Evolutionary conservation across 1,284 basidiomycete genomes (phyloP).

Genomic region (Clitocybe nebularis): DNA sequence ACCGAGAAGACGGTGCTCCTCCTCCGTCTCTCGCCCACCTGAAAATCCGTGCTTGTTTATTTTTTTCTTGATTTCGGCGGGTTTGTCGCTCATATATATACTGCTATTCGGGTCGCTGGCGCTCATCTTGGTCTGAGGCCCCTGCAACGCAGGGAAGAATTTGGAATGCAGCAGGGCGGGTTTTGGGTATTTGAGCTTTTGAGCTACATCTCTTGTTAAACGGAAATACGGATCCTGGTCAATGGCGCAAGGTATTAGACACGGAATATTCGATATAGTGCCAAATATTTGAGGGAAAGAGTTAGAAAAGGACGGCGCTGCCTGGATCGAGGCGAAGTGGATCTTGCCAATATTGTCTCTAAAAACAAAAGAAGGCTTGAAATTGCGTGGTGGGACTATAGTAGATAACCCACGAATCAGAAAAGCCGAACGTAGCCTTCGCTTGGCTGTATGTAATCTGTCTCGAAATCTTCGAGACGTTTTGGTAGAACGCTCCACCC

Average conservation of each 20-base stretch:
- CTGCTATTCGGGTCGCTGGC: constrained; percentile 88
- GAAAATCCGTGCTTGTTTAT: constrained; percentile 92
- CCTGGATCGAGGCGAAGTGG: constrained; percentile 97
- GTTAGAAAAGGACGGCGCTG: constrained; percentile 95
- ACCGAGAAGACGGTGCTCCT: constrained; percentile 86
- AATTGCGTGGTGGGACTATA: not conserved
- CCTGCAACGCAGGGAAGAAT: constrained; percentile 98
- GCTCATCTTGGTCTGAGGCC: constrained; percentile 98
- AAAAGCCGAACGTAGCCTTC: constrained; percentile 95
- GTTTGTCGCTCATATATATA: constrained; percentile 95
- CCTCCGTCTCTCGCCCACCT: constrained; percentile 88
- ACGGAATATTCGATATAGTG: constrained; percentile 78
- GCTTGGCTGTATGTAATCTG: constrained; percentile 93
- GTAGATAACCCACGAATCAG: constrained; percentile 69
- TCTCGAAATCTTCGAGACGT: constrained; percentile 90
- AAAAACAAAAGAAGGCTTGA: constrained; percentile 5
- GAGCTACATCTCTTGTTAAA: constrained; percentile 92
- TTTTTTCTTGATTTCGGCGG: constrained; percentile 96
- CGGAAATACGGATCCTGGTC: constrained; percentile 99
- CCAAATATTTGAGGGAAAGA: constrained; percentile 99
- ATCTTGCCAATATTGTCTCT: constrained; percentile 98
- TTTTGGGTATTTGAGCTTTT: constrained; percentile 93
- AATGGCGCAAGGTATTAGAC: constrained; percentile 96
- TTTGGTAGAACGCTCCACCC: constrained; percentile 91
- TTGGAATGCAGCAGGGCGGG: constrained; percentile 91